Evolutionary conservation across 2,329 filamentous ascomycete species (phyloP), one percentile per base, ranked within the genome.

Genomic region (Colletotrichum orchidophilum): DNA sequence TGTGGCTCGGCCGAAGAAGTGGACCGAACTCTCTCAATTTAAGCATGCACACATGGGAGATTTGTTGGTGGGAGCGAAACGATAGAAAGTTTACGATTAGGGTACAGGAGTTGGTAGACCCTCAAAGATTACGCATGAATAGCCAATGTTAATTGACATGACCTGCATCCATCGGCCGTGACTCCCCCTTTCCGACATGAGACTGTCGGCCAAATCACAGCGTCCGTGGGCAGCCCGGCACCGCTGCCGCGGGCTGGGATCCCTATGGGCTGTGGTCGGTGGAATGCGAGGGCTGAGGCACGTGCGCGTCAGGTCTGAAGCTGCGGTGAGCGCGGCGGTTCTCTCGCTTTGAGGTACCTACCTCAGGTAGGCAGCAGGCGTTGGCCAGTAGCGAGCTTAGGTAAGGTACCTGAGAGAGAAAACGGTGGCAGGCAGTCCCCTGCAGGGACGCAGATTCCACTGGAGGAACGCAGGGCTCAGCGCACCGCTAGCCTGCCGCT

Each of bases 141-240:
- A 21, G 58, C 60, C 24, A 39, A 66, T 46, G 27, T n/a, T 13
- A 46, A 49, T 4, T 26, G 31, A 12, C n/a, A 18, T 49, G 52
- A n/a, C n/a, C n/a, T n/a, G n/a, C n/a, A n/a, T n/a, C n/a, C n/a
- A n/a, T n/a, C n/a, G n/a, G n/a, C n/a, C 52, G 33, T 50, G 12
- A 8, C 12, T 27, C 11, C 29, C 27, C 42, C 29, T 21, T 35
- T 27, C 24, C 27, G 26, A 63, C 21, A 69, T 69, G 66, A 65
- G 52, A 69, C 61, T 31, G 15, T 64, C 18, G 53, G 66, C 42
- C 53, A 65, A 58, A 69, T 65, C 60, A 53, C 12, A 69, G n/a
- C 31, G 31, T 63, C 39, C 53, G 21, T 59, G 62, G 27, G 39
- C 24, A 24, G 53, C 27, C 53, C 53, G 29, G 61, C 39, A 42